These are phyloP conservation scores for Saussurea involucrata DNA, from an alignment of 129 eudicot species.

Conservation along the genomic window DNA sequence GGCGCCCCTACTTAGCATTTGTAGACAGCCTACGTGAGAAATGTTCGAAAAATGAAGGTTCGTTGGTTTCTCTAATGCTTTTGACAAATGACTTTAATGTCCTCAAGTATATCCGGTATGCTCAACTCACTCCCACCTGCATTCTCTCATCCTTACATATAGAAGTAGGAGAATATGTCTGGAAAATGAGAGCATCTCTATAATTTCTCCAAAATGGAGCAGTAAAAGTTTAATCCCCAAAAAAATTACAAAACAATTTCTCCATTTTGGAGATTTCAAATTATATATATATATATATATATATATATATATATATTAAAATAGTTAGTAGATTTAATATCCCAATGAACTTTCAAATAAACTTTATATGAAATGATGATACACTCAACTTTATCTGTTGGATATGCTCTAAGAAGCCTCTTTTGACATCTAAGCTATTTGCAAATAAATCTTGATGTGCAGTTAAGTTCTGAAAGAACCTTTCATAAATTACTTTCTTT, in stretches of 20 bases:
- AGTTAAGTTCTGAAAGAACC: neutral
- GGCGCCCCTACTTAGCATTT: slow-evolving; percentile 82
- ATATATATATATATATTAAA: too few relatives aligned
- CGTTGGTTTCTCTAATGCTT: neutral
- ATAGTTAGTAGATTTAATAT: neutral
- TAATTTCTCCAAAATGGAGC: too few relatives aligned
- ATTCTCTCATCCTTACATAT: neutral
- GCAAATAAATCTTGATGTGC: neutral
- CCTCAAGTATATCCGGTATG: neutral
- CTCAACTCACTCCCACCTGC: neutral
- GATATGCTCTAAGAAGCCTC: neutral
- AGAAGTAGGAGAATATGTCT: neutral
- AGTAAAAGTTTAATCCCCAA: too few relatives aligned
- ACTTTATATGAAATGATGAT: neutral
- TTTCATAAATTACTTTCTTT: neutral
- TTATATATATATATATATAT: too few relatives aligned
- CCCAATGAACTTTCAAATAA: neutral
- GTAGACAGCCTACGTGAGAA: slow-evolving; percentile 68
- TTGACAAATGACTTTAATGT: neutral
- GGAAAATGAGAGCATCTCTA: neutral
- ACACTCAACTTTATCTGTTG: neutral
- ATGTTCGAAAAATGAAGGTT: slow-evolving; percentile 63
- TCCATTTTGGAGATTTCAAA: neutral
- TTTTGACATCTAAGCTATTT: neutral
- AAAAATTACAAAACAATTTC: neutral